Percentiles rank a stretch among this genome's conserved stretches.
phyloP scores from a whole-genome alignment of 2,329 filamentous ascomycete species.

The Mycosphaerella sp. region DNA sequence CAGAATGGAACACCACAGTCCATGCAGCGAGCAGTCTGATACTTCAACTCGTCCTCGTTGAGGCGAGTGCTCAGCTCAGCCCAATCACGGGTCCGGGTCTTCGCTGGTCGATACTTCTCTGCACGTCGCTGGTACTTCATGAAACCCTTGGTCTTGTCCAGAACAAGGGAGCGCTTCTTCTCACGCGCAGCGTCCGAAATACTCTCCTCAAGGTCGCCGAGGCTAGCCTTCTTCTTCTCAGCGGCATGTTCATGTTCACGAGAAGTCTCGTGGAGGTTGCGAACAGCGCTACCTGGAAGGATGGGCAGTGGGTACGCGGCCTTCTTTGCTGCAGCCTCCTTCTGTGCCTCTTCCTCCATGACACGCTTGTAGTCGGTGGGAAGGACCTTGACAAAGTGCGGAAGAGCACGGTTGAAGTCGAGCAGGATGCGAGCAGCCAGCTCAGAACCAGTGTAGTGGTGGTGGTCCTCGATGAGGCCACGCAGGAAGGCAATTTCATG shows the following conservation, averaged over 20 bases:
- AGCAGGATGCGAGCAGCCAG: constrained; percentile 84
- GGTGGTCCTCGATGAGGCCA: constrained; percentile 89
- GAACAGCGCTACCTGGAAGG: constrained; percentile 59
- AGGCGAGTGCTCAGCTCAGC: constrained; percentile 80
- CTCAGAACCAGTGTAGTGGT: constrained; percentile 96
- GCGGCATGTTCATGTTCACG: constrained; percentile 53
- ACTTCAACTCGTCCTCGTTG: constrained; percentile 92
- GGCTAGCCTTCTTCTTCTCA: constrained; percentile 62
- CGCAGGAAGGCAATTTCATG: constrained; percentile 84
- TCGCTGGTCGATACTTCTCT: constrained; percentile 84
- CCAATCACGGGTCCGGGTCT: constrained; percentile 87
- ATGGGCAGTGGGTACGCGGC: constrained; percentile 74
- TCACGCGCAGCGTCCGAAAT: constrained; percentile 75
- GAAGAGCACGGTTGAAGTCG: constrained; percentile 89
- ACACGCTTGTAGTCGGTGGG: constrained; percentile 96
- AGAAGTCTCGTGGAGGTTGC: constrained; percentile 47
- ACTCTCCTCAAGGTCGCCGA: constrained; percentile 82
- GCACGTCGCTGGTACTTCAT: constrained; percentile 92
- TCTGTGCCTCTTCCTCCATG: constrained; percentile 74
- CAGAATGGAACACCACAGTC: constrained; percentile 98
- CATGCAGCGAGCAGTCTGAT: constrained; percentile 95
- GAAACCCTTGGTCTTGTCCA: constrained; percentile 97
- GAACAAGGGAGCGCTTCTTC: constrained; percentile 81
- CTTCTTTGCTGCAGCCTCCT: constrained; percentile 78
- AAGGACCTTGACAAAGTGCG: constrained; percentile 86